Base-by-base conservation (phyloP, 495 filamentous ascomycete genomes). In the Melanomma pulvis-pyrius region DNA sequence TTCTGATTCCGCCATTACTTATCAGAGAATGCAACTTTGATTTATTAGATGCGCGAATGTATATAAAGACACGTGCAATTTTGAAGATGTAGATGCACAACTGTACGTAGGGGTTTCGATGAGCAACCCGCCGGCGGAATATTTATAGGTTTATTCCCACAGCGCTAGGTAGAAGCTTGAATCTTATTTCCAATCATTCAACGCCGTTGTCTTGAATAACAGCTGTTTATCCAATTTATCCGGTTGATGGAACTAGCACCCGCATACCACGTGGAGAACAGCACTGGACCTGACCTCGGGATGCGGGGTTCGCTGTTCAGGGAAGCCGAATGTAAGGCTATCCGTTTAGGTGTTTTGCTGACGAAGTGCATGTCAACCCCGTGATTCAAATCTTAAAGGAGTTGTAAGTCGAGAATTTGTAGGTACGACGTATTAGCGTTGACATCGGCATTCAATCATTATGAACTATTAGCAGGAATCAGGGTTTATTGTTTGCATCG, bases 221-320 rank as follows among this genome's bases (percentile, higher is more conserved):
- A 47, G n/a, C 36, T 12, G 36, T 49, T 59, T 49, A 49, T 6
- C 39, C 56, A 59, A 47, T 59, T 59, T 59, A 59, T 21, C 56
- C 56, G 56, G 56, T 49, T 11, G 22, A 22, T 12, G 21, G 32
- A 58, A 32, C 56, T 59, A 49, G 22, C 17, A 32, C 11, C 6
- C 17, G 25, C 3, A 5, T 49, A 29, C 41, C 39, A 39, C 53
- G 53, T 39, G 53, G 53, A 4, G 41, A 22, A 12, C 29, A 19
- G 22, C 6, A 13, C 30, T 59, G 41, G 25, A 36, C 6, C 6
- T 36, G 32, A 13, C 13, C 6, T 6, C 13, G 32, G 13, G 32
- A 36, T 44, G 39, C 39, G 54, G 54, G 54, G 54, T 57, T 30
- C 3, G 28, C 54, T 44, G 32, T 57, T 57, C 54, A 25, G 54